phyloP scores from a whole-genome alignment of 257 asterid genomes.

The Nicotiana attenuata region DNA sequence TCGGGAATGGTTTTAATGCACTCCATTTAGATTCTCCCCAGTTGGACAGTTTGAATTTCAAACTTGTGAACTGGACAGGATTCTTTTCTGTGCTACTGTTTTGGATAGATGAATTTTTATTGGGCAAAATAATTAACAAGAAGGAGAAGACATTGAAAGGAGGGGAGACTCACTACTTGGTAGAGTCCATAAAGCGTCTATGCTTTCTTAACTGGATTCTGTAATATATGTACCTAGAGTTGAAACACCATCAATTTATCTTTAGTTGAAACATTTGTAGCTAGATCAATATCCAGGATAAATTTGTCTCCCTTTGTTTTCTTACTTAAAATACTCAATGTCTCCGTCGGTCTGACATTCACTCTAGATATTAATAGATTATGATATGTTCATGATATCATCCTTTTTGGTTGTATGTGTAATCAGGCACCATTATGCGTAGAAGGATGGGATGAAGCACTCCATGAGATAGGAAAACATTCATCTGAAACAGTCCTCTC shows the following conservation, averaged over 20 bases:
- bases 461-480: slow-evolving; percentile 79
- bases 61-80: neutral
- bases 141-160: too few relatives aligned
- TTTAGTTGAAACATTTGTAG: too few relatives aligned
- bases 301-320: neutral
- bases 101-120: too few relatives aligned
- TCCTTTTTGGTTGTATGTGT: slow-evolving; percentile 5
- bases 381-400: neutral
- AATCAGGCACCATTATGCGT: slow-evolving; percentile 74
- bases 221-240: too few relatives aligned
- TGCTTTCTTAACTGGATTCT: too few relatives aligned
- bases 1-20: neutral
- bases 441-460: slow-evolving; percentile 97
- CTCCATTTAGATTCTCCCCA: neutral
- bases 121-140: too few relatives aligned
- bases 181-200: too few relatives aligned
- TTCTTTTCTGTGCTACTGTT: too few relatives aligned
- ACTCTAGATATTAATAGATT: neutral
- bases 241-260: too few relatives aligned
- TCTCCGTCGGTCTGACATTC: neutral
- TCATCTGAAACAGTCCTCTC: slow-evolving; percentile 72
- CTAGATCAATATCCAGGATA: neutral
- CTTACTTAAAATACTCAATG: neutral
- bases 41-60: neutral
- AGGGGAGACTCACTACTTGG: too few relatives aligned